phyloP scores from a whole-genome alignment of 495 filamentous ascomycete genomes.

The Penicillium nucicola region DNA sequence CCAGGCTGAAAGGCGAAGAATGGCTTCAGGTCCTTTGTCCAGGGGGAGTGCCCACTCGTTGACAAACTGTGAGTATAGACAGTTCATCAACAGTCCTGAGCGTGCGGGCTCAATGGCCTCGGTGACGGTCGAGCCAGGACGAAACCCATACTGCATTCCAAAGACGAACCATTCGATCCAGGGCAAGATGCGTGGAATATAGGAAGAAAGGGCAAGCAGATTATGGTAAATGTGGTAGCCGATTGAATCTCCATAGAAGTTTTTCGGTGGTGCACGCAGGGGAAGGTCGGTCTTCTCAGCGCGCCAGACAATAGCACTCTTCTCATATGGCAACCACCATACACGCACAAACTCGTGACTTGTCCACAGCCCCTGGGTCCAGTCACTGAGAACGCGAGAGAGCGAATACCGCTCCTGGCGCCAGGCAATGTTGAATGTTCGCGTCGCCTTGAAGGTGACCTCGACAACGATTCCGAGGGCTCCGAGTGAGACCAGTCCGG shows the following conservation, averaged over 20 bases:
- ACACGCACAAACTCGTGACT: conserved; percentile 83
- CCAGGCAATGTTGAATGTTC: conserved; percentile 80
- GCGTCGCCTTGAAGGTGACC: conserved; percentile 75
- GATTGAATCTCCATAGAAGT: conserved; percentile 75
- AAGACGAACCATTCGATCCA: conserved; percentile 93
- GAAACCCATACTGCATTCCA: conserved; percentile 91
- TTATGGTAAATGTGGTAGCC: conserved; percentile 90
- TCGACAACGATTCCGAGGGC: conserved; percentile 89
- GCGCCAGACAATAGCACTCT: conserved; percentile 80
- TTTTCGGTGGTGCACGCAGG: conserved; percentile 42
- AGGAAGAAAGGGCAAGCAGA: conserved; percentile 73
- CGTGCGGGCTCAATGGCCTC: conserved; percentile 76
- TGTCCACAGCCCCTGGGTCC: conserved; percentile 77
- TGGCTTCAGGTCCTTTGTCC: conserved; percentile 83
- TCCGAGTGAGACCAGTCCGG: conserved; percentile 81
- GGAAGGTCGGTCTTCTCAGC: conserved; percentile 70
- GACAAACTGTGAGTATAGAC: conserved; percentile 92
- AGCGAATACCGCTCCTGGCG: conserved; percentile 72
- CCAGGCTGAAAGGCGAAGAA: conserved; percentile 81
- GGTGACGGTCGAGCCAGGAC: conserved; percentile 56
- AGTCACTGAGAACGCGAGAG: conserved; percentile 61
- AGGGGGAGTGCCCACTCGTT: conserved; percentile 97
- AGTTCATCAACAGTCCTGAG: conserved; percentile 87
- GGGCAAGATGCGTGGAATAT: conserved; percentile 75
- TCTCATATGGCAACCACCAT: conserved; percentile 96